phyloP scores from a whole-genome alignment of 495 filamentous ascomycete species.

The Penicillium bialowiezense region DNA sequence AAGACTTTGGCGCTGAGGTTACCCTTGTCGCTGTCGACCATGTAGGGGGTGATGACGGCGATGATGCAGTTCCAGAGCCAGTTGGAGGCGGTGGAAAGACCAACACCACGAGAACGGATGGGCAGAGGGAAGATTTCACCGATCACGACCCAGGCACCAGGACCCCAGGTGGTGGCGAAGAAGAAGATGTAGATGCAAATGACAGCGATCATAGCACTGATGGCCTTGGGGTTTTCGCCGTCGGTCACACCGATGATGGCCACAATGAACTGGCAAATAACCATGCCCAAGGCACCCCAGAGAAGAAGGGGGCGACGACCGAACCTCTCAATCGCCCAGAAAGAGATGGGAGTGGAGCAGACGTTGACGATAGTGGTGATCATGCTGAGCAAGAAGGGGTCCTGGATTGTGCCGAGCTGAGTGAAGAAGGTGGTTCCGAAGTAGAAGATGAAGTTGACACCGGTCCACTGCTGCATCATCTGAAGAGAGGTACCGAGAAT shows the following conservation, averaged over 20 bases:
- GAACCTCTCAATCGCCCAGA: slow-evolving; percentile 76
- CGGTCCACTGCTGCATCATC: slow-evolving; percentile 82
- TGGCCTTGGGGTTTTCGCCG: slow-evolving; percentile 46
- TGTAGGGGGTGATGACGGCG: slow-evolving; percentile 76
- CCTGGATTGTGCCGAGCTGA: slow-evolving; percentile 59
- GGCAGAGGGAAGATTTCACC: slow-evolving; percentile 85
- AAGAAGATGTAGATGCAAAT: slow-evolving; percentile 74
- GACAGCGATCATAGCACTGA: slow-evolving; percentile 71
- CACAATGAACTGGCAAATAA: slow-evolving; percentile 81
- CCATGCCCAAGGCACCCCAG: slow-evolving; percentile 75
- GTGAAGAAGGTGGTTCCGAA: slow-evolving; percentile 80
- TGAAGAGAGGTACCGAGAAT: slow-evolving; percentile 73
- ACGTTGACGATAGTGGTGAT: slow-evolving; percentile 87
- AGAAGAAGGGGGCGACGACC: slow-evolving; percentile 84
- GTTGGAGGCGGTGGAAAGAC: slow-evolving; percentile 78
- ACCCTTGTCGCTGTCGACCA: slow-evolving; percentile 62
- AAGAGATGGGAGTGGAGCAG: slow-evolving; percentile 73
- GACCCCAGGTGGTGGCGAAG: slow-evolving; percentile 77
- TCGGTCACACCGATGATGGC: slow-evolving; percentile 69
- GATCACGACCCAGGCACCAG: slow-evolving; percentile 75
- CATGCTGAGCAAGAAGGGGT: slow-evolving; percentile 77
- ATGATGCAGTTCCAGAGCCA: slow-evolving; percentile 84
- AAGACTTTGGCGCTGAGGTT: slow-evolving; percentile 78
- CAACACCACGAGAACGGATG: slow-evolving; percentile 78
- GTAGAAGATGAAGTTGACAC: slow-evolving; percentile 95